These are phyloP conservation scores for Schizochytrium sp. DNA, from an alignment of 108 stramenopile genomes.

Conservation along the genomic window DNA sequence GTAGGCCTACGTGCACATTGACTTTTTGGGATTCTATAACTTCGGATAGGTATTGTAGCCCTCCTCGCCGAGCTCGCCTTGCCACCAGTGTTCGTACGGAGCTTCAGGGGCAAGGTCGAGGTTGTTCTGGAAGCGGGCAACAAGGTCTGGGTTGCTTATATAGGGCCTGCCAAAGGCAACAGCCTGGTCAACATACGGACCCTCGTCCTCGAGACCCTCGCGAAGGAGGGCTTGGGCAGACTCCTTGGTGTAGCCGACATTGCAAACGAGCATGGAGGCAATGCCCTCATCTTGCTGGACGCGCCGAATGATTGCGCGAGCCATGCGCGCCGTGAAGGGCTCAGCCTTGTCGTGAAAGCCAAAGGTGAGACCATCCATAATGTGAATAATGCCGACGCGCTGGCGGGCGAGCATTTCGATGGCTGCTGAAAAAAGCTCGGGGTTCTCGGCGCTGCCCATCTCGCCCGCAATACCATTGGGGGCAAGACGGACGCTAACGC, in stretches of 20 bases:
- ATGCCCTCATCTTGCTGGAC: slow-evolving; percentile 29
- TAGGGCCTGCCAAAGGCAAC: slow-evolving; percentile 58
- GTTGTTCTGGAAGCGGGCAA: slow-evolving; percentile 47
- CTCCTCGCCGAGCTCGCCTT: no score
- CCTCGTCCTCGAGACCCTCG: slow-evolving; percentile 32
- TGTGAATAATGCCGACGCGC: slow-evolving; percentile 54
- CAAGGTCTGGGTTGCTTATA: slow-evolving; percentile 69
- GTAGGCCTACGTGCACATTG: no score
- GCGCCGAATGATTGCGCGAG: slow-evolving; percentile 32
- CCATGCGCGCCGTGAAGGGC: slow-evolving; percentile 35
- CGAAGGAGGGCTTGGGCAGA: neutral
- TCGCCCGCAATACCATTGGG: slow-evolving; percentile 59
- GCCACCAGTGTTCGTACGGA: no score
- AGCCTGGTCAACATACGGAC: neutral
- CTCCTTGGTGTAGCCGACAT: slow-evolving; percentile 58
- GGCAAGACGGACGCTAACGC: slow-evolving; percentile 57
- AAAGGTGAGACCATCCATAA: slow-evolving; percentile 65
- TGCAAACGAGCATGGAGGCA: slow-evolving; percentile 43
- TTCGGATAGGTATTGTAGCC: no score
- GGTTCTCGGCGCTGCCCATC: slow-evolving; percentile 60
- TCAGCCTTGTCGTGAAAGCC: slow-evolving; percentile 51
- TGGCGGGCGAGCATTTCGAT: slow-evolving; percentile 43
- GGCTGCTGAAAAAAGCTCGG: slow-evolving; percentile 39
- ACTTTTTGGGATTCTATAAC: no score
- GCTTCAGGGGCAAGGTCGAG: slow-evolving; percentile 35